phyloP scores from a whole-genome alignment of 2,329 filamentous ascomycete genomes.

The Fusarium pseudonygamai region DNA sequence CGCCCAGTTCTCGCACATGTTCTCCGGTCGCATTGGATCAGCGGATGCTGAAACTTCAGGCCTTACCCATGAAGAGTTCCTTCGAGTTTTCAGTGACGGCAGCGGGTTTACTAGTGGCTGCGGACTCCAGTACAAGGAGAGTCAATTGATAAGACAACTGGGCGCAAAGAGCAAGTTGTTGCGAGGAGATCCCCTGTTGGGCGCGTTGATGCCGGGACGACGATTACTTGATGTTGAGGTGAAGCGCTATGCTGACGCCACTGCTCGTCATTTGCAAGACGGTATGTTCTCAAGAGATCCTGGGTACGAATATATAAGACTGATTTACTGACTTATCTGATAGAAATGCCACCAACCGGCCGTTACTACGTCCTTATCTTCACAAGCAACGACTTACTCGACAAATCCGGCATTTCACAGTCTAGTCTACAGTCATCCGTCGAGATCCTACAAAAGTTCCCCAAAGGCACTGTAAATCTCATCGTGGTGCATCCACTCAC shows the following conservation, averaged over 20 bases:
- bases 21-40: conserved; percentile 14
- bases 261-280: background rate
- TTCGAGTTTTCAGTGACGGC: conserved; percentile 5
- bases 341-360: conserved; percentile 12
- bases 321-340: background rate
- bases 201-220: background rate
- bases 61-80: conserved; percentile 10
- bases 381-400: background rate
- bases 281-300: background rate
- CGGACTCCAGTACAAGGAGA: conserved; percentile 10
- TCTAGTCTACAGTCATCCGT: background rate
- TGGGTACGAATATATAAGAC: accelerated
- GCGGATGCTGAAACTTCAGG: background rate
- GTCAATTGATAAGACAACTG: background rate
- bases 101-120: conserved; percentile 16
- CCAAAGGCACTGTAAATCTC: background rate
- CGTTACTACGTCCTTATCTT: background rate
- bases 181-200: background rate
- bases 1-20: conserved; percentile 14
- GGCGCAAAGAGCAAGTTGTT: background rate
- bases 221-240: conserved; percentile 7
- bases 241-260: conserved; percentile 14
- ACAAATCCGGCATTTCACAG: background rate
- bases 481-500: background rate
- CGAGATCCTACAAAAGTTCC: background rate